phyloP scores from a whole-genome alignment of 371 early-diverging fungal genomes.

The Zopfochytrium polystomum region DNA sequence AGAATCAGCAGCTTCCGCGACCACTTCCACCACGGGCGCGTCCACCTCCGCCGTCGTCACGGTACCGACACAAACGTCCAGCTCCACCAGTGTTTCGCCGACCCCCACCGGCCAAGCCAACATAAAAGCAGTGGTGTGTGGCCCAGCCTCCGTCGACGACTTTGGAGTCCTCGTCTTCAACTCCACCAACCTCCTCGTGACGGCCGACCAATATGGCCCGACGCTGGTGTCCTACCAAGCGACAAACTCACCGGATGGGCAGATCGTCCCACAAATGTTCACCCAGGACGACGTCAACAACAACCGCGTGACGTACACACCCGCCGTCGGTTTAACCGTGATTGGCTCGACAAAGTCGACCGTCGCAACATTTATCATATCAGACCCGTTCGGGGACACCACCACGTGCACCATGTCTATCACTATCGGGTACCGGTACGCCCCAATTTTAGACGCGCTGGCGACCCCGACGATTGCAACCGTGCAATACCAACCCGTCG shows the following conservation, averaged over 20 bases:
- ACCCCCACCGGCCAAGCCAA: too few species aligned
- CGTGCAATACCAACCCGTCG: conserved; percentile 9
- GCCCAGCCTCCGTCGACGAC: neutral
- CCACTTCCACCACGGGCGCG: too few species aligned
- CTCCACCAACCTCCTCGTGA: neutral
- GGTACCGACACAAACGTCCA: neutral
- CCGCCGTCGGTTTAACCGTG: neutral
- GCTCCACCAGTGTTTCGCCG: neutral
- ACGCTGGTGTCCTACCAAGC: neutral
- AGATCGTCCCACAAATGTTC: conserved; percentile 2
- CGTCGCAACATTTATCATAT: conserved; percentile 1
- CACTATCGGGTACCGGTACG: conserved; percentile 17
- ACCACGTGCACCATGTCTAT: conserved; percentile 15
- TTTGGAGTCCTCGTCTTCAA: neutral
- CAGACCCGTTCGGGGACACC: conserved; percentile 9
- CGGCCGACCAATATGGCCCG: neutral
- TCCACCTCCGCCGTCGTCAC: too few species aligned
- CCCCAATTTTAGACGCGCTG: conserved; percentile 14
- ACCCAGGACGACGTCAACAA: conserved; percentile 20
- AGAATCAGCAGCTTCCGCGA: too few species aligned
- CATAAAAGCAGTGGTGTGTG: neutral
- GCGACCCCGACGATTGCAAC: conserved; percentile 14
- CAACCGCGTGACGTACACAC: neutral
- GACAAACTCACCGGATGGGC: neutral
- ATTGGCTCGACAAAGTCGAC: conserved; percentile 6